Evolutionary conservation across 306 rosid species (phyloP), one percentile per base, ranked within the genome.

Genomic region (Dryas drummondii): DNA sequence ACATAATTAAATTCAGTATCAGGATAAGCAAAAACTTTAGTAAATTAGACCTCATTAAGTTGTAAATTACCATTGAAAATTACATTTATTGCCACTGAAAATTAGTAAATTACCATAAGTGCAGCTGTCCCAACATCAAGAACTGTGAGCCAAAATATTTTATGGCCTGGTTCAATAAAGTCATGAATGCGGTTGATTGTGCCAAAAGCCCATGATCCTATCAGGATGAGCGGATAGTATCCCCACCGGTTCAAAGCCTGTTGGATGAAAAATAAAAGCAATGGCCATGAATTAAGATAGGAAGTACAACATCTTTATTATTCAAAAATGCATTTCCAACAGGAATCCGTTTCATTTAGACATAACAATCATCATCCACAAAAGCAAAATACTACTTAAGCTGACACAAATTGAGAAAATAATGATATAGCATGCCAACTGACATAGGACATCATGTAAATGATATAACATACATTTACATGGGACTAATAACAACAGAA

Each of bases 241-340:
- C 98, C 97, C 99, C 97, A 92, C 68, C 97, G 90, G 80, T 88
- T 92, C 62, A 96, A 67, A 79, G 97, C 97, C 99, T 96, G 91
- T 71, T 65, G 46, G 37, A 32, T 32, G 2, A 32, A 32, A 27
- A 72, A 70, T 19, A 57, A 44, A n/a, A 59, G 22, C 27, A 59
- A 41, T 7, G 26, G 48, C 7, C 15, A 7, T 40, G 4, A 7
- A 63, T 63, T 63, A 7, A 40, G 27, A 63, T 32, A 32, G 53
- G 32, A 63, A 63, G 48, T 14, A 37, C 67, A 62, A 42, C 9
- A 45, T 10, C 11, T 8, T 45, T 27, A 64, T 40, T 42, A 8
- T 17, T 8, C 12, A 64, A 65, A 65, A 17, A 12, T 42, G 52
- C 8, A 4, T 2, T 8, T 17, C 32, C 37, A 65, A n/a, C 40